Evolutionary conservation across 441 rosid genomes (phyloP).

Genomic region (Theobroma grandiflorum): DNA sequence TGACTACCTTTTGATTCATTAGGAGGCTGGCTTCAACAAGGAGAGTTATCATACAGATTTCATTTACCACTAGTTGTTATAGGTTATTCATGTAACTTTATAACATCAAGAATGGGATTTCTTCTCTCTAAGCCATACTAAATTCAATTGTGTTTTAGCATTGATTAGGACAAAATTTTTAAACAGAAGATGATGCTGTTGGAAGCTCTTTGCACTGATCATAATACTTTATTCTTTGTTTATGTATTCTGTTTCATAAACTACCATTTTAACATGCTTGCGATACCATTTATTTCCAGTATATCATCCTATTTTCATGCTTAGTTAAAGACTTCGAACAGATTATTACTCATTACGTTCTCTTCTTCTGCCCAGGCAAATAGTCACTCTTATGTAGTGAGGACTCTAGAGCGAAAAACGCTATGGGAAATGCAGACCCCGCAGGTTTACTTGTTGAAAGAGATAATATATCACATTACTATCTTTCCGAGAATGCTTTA

Average conservation of each 20-base stretch:
- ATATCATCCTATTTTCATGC: neutral
- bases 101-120: neutral
- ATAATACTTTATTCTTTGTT: neutral
- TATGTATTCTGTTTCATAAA: neutral
- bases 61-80: neutral
- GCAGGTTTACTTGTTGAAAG: slow-evolving; percentile 58
- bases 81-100: neutral
- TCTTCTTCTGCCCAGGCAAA: slow-evolving; percentile 58
- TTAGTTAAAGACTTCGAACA: neutral
- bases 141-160: neutral
- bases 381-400: slow-evolving; percentile 74
- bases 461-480: neutral
- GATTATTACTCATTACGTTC: neutral
- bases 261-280: neutral
- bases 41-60: neutral
- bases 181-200: neutral
- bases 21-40: neutral
- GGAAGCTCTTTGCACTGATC: neutral
- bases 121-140: neutral
- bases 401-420: slow-evolving; percentile 87
- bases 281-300: neutral
- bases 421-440: slow-evolving; percentile 99
- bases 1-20: neutral
- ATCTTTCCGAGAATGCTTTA: slow-evolving; percentile 4
- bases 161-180: neutral